These are phyloP conservation scores for Tripterygium wilfordii DNA, from an alignment of 177 flowering plant genomes.

Conservation along the genomic window DNA sequence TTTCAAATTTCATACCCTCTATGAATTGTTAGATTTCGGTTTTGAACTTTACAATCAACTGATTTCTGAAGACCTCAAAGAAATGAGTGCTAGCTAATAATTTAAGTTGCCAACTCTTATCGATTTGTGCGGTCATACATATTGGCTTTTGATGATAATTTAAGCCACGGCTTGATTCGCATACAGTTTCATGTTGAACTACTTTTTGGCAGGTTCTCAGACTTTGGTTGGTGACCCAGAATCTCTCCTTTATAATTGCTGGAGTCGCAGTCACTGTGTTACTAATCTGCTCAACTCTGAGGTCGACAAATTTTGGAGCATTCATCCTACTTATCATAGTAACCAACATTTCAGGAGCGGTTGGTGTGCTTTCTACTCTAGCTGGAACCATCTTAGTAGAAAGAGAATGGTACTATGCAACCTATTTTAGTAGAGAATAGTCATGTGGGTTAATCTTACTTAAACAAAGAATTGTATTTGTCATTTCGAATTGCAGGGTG, in stretches of 20 bases:
- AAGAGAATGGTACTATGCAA: slow-evolving; percentile 86
- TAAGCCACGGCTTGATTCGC: not conserved
- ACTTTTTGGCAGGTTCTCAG: slow-evolving; percentile 55
- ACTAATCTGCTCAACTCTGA: slow-evolving; percentile 35
- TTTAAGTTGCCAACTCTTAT: too few relatives aligned
- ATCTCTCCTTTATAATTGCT: slow-evolving; percentile 67
- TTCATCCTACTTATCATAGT: slow-evolving; percentile 48
- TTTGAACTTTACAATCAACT: not conserved
- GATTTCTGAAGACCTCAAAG: too few relatives aligned
- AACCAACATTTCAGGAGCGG: slow-evolving; percentile 77
- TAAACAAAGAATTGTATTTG: too few relatives aligned
- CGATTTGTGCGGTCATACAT: too few relatives aligned
- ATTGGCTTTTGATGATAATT: too few relatives aligned
- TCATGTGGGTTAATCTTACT: too few relatives aligned
- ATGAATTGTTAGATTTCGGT: not conserved
- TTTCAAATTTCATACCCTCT: too few relatives aligned
- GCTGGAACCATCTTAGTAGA: slow-evolving; percentile 87
- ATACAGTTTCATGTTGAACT: not conserved
- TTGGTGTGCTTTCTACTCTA: slow-evolving; percentile 78
- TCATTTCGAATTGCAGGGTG: slow-evolving; percentile 48
- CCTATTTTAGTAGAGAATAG: too few relatives aligned
- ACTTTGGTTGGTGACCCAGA: slow-evolving; percentile 71
- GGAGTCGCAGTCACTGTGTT: slow-evolving; percentile 63
- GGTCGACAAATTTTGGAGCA: slow-evolving; percentile 22
- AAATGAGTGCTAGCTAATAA: too few relatives aligned